phyloP scores from a whole-genome alignment of 2,329 filamentous ascomycete species.

The Apiospora koreana region DNA sequence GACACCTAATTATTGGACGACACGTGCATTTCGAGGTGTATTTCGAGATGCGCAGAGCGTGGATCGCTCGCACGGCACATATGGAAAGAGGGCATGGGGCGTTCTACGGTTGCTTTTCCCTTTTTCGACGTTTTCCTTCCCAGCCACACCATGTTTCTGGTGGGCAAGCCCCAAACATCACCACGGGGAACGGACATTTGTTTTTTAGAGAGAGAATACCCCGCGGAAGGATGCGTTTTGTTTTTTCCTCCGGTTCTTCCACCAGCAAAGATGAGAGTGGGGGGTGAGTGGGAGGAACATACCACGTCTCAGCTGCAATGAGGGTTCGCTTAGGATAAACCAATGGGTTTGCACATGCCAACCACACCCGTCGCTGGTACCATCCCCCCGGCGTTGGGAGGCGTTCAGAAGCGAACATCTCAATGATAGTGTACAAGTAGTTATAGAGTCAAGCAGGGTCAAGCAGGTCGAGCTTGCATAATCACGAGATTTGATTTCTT shows the following conservation, averaged over 20 bases:
- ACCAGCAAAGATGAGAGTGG: background rate
- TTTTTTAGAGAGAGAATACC: conserved; percentile 14
- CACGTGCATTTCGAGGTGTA: no score
- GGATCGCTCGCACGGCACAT: background rate
- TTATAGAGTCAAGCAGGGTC: background rate
- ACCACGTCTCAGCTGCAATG: conserved; percentile 12
- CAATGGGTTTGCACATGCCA: background rate
- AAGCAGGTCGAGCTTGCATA: background rate
- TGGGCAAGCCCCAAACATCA: background rate
- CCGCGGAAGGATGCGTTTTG: conserved; percentile 20
- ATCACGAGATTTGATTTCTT: background rate
- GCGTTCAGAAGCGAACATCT: background rate
- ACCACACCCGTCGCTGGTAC: background rate
- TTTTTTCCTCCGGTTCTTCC: conserved; percentile 9
- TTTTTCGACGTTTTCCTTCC: background rate
- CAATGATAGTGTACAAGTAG: background rate
- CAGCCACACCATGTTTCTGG: background rate
- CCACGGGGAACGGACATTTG: conserved; percentile 1
- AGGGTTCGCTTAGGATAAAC: conserved; percentile 10
- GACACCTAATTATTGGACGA: background rate
- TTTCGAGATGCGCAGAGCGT: conserved; percentile 3
- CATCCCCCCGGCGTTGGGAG: background rate
- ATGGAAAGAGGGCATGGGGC: background rate
- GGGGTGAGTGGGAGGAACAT: background rate
- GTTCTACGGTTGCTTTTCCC: background rate